These are phyloP conservation scores for Cerioporus squamosus DNA, from an alignment of 1,284 basidiomycete species.

Conservation along the genomic window DNA sequence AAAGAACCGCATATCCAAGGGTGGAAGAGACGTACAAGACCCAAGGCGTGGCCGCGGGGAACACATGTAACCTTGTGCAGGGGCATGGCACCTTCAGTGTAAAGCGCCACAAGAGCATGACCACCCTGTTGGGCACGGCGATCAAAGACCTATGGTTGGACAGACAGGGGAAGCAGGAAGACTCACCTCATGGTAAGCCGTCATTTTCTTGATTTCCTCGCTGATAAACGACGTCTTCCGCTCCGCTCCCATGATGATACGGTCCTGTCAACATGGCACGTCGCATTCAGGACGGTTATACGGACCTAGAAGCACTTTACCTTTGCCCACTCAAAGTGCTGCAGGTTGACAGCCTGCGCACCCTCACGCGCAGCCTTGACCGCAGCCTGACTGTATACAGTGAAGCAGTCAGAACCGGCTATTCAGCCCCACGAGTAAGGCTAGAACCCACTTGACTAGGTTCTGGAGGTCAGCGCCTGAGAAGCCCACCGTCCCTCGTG, in stretches of 20 bases:
- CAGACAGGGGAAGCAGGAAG: conserved; percentile 11
- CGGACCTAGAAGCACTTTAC: conserved; percentile 41
- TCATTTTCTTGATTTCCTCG: conserved; percentile 82
- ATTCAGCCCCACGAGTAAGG: not conserved
- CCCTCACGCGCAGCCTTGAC: conserved; percentile 90
- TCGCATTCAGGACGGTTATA: not conserved
- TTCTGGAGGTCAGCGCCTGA: conserved; percentile 94
- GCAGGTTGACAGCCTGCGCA: conserved; percentile 70
- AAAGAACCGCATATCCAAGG: not conserved
- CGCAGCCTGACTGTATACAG: conserved; percentile 71
- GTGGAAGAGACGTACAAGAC: conserved; percentile 63
- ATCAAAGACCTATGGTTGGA: conserved; percentile 9
- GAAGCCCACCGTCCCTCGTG: conserved; percentile 90
- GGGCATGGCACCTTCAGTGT: conserved; percentile 92
- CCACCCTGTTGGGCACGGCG: conserved; percentile 64
- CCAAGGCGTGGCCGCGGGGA: conserved; percentile 90
- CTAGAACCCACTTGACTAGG: conserved; percentile 80
- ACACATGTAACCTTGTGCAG: conserved; percentile 96
- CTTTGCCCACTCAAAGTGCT: conserved; percentile 96
- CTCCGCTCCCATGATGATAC: conserved; percentile 95
- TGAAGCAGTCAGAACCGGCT: conserved; percentile 5
- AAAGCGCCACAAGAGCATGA: conserved; percentile 89
- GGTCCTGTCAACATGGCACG: conserved; percentile 59
- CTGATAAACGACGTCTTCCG: conserved; percentile 87
- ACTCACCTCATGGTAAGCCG: conserved; percentile 90